Percentiles rank a stretch among this genome's conserved stretches.
These are phyloP conservation scores for Martensiomyces pterosporus DNA, from an alignment of 192 early-diverging fungal genomes.

Conservation along the genomic window DNA sequence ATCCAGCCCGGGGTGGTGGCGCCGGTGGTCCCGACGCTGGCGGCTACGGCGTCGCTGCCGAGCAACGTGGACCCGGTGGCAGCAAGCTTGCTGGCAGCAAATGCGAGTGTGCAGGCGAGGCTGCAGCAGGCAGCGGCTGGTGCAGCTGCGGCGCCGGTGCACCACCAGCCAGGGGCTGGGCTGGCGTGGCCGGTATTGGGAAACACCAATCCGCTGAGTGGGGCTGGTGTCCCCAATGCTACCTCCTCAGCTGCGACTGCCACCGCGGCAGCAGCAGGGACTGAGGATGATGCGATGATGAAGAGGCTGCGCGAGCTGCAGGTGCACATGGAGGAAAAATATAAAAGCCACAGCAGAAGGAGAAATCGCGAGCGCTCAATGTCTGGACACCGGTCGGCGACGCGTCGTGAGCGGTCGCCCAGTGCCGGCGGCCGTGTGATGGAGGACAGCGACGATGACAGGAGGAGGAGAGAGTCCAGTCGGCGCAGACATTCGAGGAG, in stretches of 20 bases:
- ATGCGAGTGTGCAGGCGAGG: neutral
- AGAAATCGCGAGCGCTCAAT: neutral
- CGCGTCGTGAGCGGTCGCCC: too few species aligned
- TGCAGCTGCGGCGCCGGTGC: too few species aligned
- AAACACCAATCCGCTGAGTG: conserved; percentile 8
- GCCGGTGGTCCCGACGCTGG: conserved; percentile 21
- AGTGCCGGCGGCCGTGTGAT: too few species aligned
- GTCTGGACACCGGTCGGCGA: neutral
- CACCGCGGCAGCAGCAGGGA: neutral
- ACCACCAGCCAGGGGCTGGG: conserved; percentile 5
- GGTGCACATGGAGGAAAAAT: conserved; percentile 17
- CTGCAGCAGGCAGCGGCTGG: conserved; percentile 1
- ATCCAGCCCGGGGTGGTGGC: neutral
- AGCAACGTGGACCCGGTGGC: conserved; percentile 16
- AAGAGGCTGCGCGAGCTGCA: conserved; percentile 15
- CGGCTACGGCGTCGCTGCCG: conserved; percentile 32
- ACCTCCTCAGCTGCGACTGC: too few species aligned
- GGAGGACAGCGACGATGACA: neutral
- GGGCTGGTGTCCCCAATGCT: too few species aligned
- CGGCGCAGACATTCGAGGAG: neutral
- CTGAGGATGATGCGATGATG: neutral
- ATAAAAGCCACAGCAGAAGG: neutral
- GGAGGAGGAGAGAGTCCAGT: neutral
- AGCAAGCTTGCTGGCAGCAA: too few species aligned
- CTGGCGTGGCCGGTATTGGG: conserved; percentile 41